Evolutionary conservation across 495 filamentous ascomycete species (phyloP).

Genomic region (Talaromyces adpressus): DNA sequence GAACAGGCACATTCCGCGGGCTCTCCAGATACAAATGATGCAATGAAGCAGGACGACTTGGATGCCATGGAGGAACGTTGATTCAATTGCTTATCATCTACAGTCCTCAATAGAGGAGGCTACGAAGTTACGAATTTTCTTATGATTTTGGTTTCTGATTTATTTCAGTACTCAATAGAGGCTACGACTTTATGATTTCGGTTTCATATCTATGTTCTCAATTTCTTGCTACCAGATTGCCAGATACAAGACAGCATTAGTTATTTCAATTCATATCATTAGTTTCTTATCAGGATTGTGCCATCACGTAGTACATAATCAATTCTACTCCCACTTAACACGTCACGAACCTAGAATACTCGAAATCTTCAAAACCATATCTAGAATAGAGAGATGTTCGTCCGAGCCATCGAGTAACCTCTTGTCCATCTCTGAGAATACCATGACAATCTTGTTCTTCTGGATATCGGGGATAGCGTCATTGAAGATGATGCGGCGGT

Average conservation of each 20-base stretch:
- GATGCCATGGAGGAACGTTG: background rate
- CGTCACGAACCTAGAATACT: slow-evolving; percentile 50
- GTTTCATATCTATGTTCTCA: background rate
- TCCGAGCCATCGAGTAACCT: slow-evolving; percentile 95
- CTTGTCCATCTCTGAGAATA: slow-evolving; percentile 92
- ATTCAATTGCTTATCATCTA: background rate
- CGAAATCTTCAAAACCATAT: slow-evolving; percentile 73
- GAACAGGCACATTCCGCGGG: background rate
- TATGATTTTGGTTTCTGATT: background rate
- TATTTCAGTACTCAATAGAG: background rate
- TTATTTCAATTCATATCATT: background rate
- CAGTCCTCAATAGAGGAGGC: background rate
- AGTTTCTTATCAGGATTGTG: background rate
- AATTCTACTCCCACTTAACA: background rate
- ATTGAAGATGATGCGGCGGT: slow-evolving; percentile 74
- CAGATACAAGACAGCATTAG: background rate
- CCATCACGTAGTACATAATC: background rate
- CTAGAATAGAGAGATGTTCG: slow-evolving; percentile 85
- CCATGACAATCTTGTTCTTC: slow-evolving; percentile 83
- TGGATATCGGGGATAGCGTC: slow-evolving; percentile 74
- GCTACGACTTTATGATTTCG: background rate
- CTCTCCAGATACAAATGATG: background rate
- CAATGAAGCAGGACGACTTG: background rate
- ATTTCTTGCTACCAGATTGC: background rate
- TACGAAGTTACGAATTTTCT: background rate